Evolutionary conservation across 2,329 filamentous ascomycete species (phyloP).

Genomic region (Fusarium sp.): DNA sequence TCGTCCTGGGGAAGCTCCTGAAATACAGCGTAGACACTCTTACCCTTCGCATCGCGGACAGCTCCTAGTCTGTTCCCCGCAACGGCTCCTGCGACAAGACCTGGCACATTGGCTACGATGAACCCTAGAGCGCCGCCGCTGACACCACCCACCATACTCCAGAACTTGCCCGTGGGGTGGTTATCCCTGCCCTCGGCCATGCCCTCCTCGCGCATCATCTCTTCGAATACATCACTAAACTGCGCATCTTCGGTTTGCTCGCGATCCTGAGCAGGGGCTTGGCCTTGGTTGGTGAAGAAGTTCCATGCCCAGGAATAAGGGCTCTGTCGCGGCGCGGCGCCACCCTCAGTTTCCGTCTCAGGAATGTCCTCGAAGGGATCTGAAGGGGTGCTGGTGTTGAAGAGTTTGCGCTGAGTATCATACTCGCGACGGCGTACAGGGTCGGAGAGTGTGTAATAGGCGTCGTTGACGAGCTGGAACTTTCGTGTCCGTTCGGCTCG

Average conservation of each 20-base stretch:
- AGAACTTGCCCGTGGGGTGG: conserved; percentile 77
- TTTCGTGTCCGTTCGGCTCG: conserved; percentile 82
- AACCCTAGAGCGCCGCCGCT: conserved; percentile 93
- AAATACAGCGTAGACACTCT: conserved; percentile 94
- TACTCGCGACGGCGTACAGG: conserved; percentile 81
- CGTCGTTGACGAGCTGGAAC: conserved; percentile 93
- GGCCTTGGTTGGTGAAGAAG: conserved; percentile 59
- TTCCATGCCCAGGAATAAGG: conserved; percentile 83
- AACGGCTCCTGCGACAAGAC: conserved; percentile 87
- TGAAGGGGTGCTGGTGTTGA: conserved; percentile 42
- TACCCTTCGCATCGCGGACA: conserved; percentile 87
- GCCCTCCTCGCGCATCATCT: conserved; percentile 88
- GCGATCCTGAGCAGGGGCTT: conserved; percentile 48
- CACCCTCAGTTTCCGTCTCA: conserved; percentile 48
- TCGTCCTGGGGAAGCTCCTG: conserved; percentile 85
- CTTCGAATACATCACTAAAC: conserved; percentile 87
- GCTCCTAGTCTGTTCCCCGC: conserved; percentile 93
- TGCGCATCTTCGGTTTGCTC: conserved; percentile 77
- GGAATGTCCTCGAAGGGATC: conserved; percentile 58
- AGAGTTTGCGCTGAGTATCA: conserved; percentile 69
- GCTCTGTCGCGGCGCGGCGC: conserved; percentile 52
- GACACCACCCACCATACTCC: conserved; percentile 84
- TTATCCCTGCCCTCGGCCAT: conserved; percentile 77
- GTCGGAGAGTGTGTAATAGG: conserved; percentile 92
- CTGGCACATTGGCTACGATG: conserved; percentile 92